Evolutionary conservation across 805 yeast species (phyloP).

Genomic region (Hemisphaericaspora nanyangensis): DNA sequence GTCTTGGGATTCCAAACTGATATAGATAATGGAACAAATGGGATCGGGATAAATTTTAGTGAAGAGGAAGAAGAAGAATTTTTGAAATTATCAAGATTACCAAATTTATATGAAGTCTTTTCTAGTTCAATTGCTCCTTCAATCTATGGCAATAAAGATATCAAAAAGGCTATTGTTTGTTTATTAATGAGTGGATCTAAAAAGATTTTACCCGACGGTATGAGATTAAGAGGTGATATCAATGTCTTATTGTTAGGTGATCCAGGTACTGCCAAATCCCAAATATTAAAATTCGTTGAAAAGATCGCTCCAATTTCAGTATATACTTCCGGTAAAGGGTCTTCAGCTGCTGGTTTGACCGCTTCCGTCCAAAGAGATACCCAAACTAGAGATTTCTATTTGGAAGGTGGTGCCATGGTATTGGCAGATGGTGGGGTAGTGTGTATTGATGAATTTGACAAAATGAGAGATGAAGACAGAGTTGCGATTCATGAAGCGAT

Average conservation of each 20-base stretch:
- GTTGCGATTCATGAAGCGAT: constrained; percentile 99
- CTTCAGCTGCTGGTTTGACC: constrained; percentile 98
- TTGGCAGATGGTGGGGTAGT: constrained; percentile 99
- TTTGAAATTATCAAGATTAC: constrained; percentile 71
- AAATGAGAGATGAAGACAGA: constrained; percentile 98
- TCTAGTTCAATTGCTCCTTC: constrained; percentile 93
- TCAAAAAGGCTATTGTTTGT: constrained; percentile 91
- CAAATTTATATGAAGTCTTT: constrained; percentile 81
- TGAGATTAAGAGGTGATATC: constrained; percentile 95
- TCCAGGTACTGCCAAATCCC: constrained; percentile 99
- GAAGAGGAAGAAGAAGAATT: constrained; percentile 96
- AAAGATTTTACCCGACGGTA: constrained; percentile 89
- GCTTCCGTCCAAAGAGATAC: constrained; percentile 96
- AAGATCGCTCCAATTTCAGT: constrained; percentile 92
- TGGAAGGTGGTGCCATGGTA: constrained; percentile 99
- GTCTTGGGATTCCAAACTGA: constrained; percentile 86
- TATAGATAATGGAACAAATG: constrained; percentile 63
- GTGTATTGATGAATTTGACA: constrained; percentile 98
- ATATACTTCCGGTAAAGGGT: constrained; percentile 98
- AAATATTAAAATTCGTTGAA: constrained; percentile 89
- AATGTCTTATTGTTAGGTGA: constrained; percentile 92
- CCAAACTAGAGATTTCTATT: constrained; percentile 80
- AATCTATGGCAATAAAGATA: constrained; percentile 89
- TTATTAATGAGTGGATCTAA: constrained; percentile 92
- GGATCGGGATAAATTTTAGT: constrained; percentile 58